Percentiles rank a stretch among this genome's conserved stretches.
These are phyloP conservation scores for Kodamaea laetipori DNA, from an alignment of 805 yeast genomes.

Conservation along the genomic window DNA sequence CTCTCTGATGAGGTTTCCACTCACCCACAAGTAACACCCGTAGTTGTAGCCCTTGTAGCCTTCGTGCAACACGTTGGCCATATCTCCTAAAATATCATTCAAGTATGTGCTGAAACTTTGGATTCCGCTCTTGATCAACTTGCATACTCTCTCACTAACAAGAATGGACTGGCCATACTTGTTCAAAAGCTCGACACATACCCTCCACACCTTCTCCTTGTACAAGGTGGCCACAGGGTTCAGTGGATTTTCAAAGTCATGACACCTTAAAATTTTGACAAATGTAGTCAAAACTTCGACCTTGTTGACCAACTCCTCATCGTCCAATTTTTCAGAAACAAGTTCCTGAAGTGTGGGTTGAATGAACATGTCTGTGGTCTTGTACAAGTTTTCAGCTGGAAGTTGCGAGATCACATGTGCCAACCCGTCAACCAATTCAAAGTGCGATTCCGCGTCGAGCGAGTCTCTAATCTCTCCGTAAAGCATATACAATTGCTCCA, in stretches of 20 bases:
- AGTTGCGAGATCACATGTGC: slow-evolving; percentile 76
- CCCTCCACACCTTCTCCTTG: slow-evolving; percentile 60
- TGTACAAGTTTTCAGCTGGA: slow-evolving; percentile 52
- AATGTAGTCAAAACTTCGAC: slow-evolving; percentile 69
- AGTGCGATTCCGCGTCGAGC: slow-evolving; percentile 67
- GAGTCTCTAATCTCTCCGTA: slow-evolving; percentile 55
- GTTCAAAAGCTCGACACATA: slow-evolving; percentile 48
- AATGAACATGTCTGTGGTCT: slow-evolving; percentile 62
- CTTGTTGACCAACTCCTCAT: slow-evolving; percentile 57
- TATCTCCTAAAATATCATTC: slow-evolving; percentile 58
- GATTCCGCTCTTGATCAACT: slow-evolving; percentile 64
- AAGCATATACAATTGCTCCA: slow-evolving; percentile 75
- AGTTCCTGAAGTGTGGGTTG: slow-evolving; percentile 55
- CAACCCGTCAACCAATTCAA: slow-evolving; percentile 86
- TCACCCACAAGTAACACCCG: slow-evolving; percentile 90
- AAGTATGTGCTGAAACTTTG: slow-evolving; percentile 62
- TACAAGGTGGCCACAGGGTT: slow-evolving; percentile 58
- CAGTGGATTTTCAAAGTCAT: slow-evolving; percentile 33
- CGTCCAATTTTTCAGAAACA: slow-evolving; percentile 29
- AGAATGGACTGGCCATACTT: slow-evolving; percentile 59
- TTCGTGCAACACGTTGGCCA: slow-evolving; percentile 65
- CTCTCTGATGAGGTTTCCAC: slow-evolving; percentile 74
- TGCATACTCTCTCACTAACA: slow-evolving; percentile 75
- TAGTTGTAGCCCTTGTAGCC: slow-evolving; percentile 69
- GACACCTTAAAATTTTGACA: slow-evolving; percentile 56